Percentiles rank a stretch among this genome's conserved stretches.
Conservation (phyloP, 495 filamentous ascomycete species). For the Neurospora discreta region DNA sequence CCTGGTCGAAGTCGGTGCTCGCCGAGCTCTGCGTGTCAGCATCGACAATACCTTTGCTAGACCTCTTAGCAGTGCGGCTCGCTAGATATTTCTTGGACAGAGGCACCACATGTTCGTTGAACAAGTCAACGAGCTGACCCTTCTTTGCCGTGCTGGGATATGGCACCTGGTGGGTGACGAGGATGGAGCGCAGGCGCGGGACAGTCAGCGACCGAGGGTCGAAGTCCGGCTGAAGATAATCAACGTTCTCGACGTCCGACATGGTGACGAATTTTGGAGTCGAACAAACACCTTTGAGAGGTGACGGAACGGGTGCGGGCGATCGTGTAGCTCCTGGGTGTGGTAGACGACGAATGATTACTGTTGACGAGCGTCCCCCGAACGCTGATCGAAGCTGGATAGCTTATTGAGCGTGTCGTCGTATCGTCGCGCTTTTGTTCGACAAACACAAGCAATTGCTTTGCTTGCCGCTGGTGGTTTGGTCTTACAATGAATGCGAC, state of each 20-base stretch:
- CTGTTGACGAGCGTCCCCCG: background rate
- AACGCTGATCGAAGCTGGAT: background rate
- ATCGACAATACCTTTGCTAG: conserved; percentile 79
- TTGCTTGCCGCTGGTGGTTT: background rate
- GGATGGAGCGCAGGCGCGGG: conserved; percentile 74
- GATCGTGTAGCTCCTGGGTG: background rate
- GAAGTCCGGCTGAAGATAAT: conserved; percentile 77
- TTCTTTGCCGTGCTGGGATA: conserved; percentile 83
- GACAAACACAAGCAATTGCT: background rate
- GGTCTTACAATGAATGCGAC: background rate
- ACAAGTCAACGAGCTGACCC: conserved; percentile 68
- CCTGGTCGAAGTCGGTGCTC: conserved; percentile 28
- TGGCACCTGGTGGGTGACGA: conserved; percentile 72
- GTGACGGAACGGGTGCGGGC: background rate
- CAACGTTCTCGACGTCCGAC: conserved; percentile 53
- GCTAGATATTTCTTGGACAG: conserved; percentile 63
- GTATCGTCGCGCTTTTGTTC: background rate
- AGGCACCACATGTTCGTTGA: conserved; percentile 68
- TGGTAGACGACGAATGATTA: background rate
- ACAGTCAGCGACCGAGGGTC: conserved; percentile 75
- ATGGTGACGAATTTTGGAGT: conserved; percentile 32
- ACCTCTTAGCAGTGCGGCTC: conserved; percentile 66
- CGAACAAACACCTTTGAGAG: background rate
- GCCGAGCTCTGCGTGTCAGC: conserved; percentile 39
- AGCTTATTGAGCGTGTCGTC: background rate